These are phyloP conservation scores for Fragaria vesca DNA, from an alignment of 306 rosid species.

Conservation along the genomic window DNA sequence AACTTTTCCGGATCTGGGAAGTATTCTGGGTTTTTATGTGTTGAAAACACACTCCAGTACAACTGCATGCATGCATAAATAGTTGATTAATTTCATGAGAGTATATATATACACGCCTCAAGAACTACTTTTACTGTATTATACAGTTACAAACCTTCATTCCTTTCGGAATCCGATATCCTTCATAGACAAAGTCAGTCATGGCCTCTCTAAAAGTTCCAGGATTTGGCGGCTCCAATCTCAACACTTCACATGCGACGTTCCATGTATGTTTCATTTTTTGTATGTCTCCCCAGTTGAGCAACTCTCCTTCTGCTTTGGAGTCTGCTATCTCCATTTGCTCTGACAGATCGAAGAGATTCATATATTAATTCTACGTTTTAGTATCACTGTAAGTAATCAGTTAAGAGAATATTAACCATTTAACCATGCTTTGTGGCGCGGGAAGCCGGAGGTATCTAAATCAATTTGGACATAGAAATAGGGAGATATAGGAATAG, in stretches of 20 bases:
- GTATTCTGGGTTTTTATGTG: constrained; percentile 10
- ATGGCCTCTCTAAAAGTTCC: constrained; percentile 19
- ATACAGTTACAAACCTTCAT: not conserved
- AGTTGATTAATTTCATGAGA: too few relatives aligned
- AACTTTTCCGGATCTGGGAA: constrained; percentile 25
- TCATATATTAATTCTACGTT: too few relatives aligned
- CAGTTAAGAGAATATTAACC: too few relatives aligned
- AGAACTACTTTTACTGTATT: too few relatives aligned
- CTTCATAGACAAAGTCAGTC: constrained; percentile 10
- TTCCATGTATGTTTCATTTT: constrained; percentile 32
- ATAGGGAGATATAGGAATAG: too few relatives aligned
- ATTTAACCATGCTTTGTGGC: too few relatives aligned
- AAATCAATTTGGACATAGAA: too few relatives aligned
- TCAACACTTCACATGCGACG: constrained; percentile 21
- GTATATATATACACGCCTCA: too few relatives aligned
- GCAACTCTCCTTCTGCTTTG: constrained; percentile 17
- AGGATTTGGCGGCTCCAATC: constrained; percentile 10
- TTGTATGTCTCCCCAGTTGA: constrained; percentile 23
- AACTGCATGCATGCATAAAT: not conserved
- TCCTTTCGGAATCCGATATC: constrained; percentile 25
- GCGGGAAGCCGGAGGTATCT: too few relatives aligned
- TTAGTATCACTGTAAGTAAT: too few relatives aligned
- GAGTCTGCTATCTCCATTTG: constrained; percentile 24
- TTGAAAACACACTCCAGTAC: not conserved
- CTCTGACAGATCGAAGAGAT: not conserved